Evolutionary conservation across 2,329 filamentous ascomycete genomes (phyloP).

Genomic region (Tolypocladium ophioglossoides): DNA sequence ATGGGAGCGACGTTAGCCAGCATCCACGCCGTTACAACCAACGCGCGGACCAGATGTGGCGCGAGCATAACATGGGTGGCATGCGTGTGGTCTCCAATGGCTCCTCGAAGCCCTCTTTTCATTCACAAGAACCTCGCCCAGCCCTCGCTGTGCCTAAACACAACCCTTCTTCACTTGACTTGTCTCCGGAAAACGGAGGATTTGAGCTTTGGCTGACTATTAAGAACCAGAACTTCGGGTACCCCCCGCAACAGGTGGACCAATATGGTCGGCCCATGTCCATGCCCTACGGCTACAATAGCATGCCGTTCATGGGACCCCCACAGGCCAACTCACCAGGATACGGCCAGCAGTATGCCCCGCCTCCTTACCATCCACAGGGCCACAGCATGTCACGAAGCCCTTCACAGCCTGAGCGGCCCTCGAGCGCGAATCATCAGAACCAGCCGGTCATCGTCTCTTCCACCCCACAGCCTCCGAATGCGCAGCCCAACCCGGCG

Average conservation of each 20-base stretch:
- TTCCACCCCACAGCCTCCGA: conserved; percentile 52
- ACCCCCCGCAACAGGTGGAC: conserved; percentile 32
- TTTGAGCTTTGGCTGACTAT: conserved; percentile 66
- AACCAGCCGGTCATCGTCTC: conserved; percentile 49
- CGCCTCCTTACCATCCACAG: conserved; percentile 34
- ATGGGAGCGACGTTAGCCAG: conserved; percentile 22
- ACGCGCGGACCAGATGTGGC: conserved; percentile 29
- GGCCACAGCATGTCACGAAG: conserved; percentile 72
- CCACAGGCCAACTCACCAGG: conserved; percentile 36
- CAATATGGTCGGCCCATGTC: conserved; percentile 25
- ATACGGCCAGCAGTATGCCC: conserved; percentile 36
- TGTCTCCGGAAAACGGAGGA: conserved; percentile 58
- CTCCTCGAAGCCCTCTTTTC: conserved; percentile 5
- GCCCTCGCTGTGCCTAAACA: conserved; percentile 5
- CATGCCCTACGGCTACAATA: conserved; percentile 32
- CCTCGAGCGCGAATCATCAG: conserved; percentile 54
- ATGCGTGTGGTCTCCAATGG: conserved; percentile 11
- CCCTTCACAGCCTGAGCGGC: conserved; percentile 64
- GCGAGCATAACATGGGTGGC: conserved; percentile 13
- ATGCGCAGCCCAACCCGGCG: conserved; percentile 42
- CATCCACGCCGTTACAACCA: conserved; percentile 33
- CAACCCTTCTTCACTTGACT: conserved; percentile 34
- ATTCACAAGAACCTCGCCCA: conserved; percentile 5
- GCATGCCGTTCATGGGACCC: conserved; percentile 38
- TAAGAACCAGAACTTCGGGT: conserved; percentile 56